phyloP scores from a whole-genome alignment of 257 asterid genomes.

The Prunella vulgaris region DNA sequence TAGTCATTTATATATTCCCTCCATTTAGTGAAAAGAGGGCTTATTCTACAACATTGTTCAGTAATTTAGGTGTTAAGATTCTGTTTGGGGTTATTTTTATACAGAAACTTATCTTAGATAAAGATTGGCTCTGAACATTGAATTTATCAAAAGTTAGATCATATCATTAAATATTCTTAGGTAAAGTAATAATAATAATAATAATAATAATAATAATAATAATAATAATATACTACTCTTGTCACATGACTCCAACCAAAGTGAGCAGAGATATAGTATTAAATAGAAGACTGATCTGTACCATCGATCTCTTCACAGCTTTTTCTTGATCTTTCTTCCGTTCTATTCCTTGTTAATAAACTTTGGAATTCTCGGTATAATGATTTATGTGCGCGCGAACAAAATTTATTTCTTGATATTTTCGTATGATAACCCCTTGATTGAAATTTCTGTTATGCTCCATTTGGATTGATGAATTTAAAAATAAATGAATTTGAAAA shows the following conservation, averaged over 20 bases:
- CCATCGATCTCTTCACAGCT: not conserved
- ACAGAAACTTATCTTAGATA: not conserved
- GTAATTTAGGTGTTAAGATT: slow-evolving; percentile 29
- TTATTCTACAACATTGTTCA: slow-evolving; percentile 6
- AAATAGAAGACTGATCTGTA: not conserved
- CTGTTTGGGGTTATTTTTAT: slow-evolving; percentile 13
- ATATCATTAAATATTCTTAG: not conserved
- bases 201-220: not conserved
- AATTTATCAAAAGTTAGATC: slow-evolving; percentile 6
- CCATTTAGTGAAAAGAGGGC: slow-evolving; percentile 20
- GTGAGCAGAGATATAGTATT: not conserved
- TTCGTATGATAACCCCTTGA: too few species aligned
- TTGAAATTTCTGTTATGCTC: too few species aligned
- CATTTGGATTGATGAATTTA: too few species aligned
- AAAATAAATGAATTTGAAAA: too few species aligned
- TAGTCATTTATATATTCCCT: too few species aligned
- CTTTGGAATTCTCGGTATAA: not conserved
- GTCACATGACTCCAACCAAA: not conserved
- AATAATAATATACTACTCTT: not conserved
- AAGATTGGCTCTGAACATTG: slow-evolving; percentile 5
- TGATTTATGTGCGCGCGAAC: not conserved
- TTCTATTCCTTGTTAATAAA: not conserved
- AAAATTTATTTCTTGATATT: too few species aligned
- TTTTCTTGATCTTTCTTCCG: too few species aligned
- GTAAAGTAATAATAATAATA: not conserved